Evolutionary conservation across 257 asterid genomes (phyloP).

Genomic region (Oldenlandia corymbosa): DNA sequence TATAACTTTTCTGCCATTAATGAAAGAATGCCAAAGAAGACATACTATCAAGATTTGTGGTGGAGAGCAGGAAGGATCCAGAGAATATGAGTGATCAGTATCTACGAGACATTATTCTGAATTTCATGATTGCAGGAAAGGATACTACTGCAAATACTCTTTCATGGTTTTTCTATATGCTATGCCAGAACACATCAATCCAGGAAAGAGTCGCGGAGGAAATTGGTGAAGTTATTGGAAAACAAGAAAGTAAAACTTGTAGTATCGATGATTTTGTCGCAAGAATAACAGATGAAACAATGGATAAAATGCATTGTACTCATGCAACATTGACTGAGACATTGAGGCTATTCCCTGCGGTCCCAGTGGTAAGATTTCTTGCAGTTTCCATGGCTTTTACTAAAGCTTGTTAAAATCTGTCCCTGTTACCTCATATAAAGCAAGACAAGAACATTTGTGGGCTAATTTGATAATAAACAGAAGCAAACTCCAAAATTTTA

Average conservation of each 20-base stretch:
- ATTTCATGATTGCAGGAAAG: slow-evolving; percentile 68
- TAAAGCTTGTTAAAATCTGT: neutral
- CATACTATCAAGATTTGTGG: slow-evolving; percentile 62
- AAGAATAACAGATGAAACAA: slow-evolving; percentile 47
- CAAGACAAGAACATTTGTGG: neutral
- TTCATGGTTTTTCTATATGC: slow-evolving; percentile 60
- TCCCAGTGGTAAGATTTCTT: slow-evolving; percentile 47
- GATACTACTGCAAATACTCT: slow-evolving; percentile 72
- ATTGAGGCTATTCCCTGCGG: slow-evolving; percentile 73
- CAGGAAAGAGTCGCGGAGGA: slow-evolving; percentile 51
- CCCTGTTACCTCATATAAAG: neutral
- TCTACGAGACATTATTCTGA: slow-evolving; percentile 61
- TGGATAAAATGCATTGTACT: slow-evolving; percentile 63
- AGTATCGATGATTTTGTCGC: slow-evolving; percentile 33
- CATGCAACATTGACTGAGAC: slow-evolving; percentile 69
- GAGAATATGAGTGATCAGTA: slow-evolving; percentile 47
- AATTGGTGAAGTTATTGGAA: slow-evolving; percentile 18
- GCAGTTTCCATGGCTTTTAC: neutral
- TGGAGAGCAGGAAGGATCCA: slow-evolving; percentile 59
- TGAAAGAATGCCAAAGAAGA: slow-evolving; percentile 59
- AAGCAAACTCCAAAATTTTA: neutral
- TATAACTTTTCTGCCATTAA: neutral
- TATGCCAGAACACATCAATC: slow-evolving; percentile 53
- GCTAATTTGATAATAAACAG: neutral
- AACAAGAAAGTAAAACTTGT: slow-evolving; percentile 14